Base-by-base conservation (phyloP, 352 stramenopile genomes). In the Globisporangium paddicum region DNA sequence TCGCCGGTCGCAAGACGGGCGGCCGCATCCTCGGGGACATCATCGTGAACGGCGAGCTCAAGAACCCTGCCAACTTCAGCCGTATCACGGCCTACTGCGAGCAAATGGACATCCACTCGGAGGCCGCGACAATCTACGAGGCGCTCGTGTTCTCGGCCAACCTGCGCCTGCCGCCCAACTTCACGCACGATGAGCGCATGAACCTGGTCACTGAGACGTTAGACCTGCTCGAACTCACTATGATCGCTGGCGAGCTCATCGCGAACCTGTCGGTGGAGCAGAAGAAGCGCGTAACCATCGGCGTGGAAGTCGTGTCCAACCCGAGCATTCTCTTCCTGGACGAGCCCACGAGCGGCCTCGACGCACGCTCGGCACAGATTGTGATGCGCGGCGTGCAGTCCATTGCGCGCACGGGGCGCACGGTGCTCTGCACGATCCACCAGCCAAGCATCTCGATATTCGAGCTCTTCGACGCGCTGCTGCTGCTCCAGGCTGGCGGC, bases 251-350 rank as follows among this genome's bases (percentile, higher is more conserved):
- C 3, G 77, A 83, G 34, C 68, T 95, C 52, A 64, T 88, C 8
- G 54, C 58, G 1, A 70, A 73, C 23, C 19, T 68, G 13, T 95
- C 79, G 8, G 86, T 97, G n/a, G 93, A 97, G 57, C 87, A 98
- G 63, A 88, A 92, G 68, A 98, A 98, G 70, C 75, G 91, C 21
- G 69, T 98, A 18, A 94, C 90, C 10, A 98, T 98, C 54, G 95
- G 79, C n/a, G 80, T 96, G 8, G 90, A 98, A 67, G 74, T 98
- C 28, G 93, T 96, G 7, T 70, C 86, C 3, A 97, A 98, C 64
- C 95, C 95, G 26, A 93, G 91, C 57, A 77, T 98, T 21, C 55
- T 99, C 56, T 96, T 99, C 64, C 60, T 99, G 26, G 93, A 98
- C 50, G 96, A 98, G 55, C 91, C 94, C 0, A 98, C 91, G 0